Evolutionary conservation across 305 asterid species (phyloP).

Genomic region (Petunia hybrid): DNA sequence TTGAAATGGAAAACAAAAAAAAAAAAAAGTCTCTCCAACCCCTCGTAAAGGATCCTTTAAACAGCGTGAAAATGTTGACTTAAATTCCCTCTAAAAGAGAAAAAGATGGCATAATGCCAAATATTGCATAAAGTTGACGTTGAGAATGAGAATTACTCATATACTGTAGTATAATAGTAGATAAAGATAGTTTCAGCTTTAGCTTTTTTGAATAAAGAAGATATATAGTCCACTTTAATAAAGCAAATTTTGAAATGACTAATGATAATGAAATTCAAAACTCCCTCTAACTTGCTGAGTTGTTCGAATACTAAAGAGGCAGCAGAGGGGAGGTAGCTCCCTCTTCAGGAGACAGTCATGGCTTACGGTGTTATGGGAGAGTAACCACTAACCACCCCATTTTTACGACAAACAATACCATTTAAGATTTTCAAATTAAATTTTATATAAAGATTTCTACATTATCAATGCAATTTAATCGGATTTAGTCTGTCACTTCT

Average conservation of each 20-base stretch:
- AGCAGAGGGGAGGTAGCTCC: conserved; percentile 21
- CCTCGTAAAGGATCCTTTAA: background rate
- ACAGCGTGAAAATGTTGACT: conserved; percentile 29
- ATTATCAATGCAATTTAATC: too few species aligned
- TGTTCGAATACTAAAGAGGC: conserved; percentile 27
- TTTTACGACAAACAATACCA: background rate
- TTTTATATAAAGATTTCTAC: background rate
- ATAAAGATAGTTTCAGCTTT: background rate
- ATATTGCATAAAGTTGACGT: conserved; percentile 14
- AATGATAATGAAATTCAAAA: background rate
- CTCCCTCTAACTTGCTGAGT: conserved; percentile 11
- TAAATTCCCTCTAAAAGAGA: background rate
- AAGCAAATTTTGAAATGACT: conserved; percentile 32
- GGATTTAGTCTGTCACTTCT: too few species aligned
- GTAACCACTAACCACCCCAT: background rate
- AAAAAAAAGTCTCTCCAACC: background rate
- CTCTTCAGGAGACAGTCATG: conserved; percentile 23
- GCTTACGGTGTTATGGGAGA: background rate
- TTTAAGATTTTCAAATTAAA: background rate
- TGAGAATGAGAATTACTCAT: background rate
- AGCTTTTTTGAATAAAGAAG: conserved; percentile 18
- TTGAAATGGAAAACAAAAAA: background rate
- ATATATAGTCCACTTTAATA: conserved; percentile 21
- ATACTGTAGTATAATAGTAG: background rate
- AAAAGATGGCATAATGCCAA: background rate